Evolutionary conservation across 331 rosid species (phyloP).

Genomic region (Ulmus americana): DNA sequence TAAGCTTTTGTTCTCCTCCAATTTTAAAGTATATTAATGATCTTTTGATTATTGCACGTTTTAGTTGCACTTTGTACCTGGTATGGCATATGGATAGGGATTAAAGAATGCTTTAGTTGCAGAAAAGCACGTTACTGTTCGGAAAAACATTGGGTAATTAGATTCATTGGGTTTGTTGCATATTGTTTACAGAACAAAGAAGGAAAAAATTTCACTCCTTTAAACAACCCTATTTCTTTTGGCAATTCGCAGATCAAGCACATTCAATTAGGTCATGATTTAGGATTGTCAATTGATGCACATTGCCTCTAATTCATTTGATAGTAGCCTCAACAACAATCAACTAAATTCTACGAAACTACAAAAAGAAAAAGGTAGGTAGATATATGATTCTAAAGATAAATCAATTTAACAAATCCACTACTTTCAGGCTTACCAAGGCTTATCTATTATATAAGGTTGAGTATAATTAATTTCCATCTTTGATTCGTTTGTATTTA

Average conservation of each 20-base stretch:
- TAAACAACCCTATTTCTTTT: background rate
- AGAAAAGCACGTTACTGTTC: slow-evolving; percentile 66
- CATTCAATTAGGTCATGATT: slow-evolving; percentile 61
- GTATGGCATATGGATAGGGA: slow-evolving; percentile 84
- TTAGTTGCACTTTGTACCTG: slow-evolving; percentile 60
- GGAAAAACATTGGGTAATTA: slow-evolving; percentile 63
- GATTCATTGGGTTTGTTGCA: slow-evolving; percentile 11
- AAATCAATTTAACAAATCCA: too few species aligned
- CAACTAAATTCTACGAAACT: slow-evolving; percentile 20
- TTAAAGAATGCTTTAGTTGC: slow-evolving; percentile 58
- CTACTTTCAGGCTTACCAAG: too few species aligned
- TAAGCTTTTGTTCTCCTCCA: too few species aligned
- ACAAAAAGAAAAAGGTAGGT: slow-evolving; percentile 35
- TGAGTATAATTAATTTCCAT: too few species aligned
- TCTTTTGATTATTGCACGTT: slow-evolving; percentile 24
- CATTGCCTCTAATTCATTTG: slow-evolving; percentile 31
- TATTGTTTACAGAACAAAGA: background rate
- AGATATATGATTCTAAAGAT: slow-evolving; percentile 12
- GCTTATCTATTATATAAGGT: background rate
- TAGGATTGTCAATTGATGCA: slow-evolving; percentile 46
- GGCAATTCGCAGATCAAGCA: slow-evolving; percentile 36
- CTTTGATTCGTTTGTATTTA: background rate
- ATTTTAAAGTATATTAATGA: background rate
- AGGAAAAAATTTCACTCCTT: too few species aligned
- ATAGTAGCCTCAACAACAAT: slow-evolving; percentile 19